These are phyloP conservation scores for Lachnellula hyalina DNA, from an alignment of 2,329 filamentous ascomycete species.

Conservation along the genomic window DNA sequence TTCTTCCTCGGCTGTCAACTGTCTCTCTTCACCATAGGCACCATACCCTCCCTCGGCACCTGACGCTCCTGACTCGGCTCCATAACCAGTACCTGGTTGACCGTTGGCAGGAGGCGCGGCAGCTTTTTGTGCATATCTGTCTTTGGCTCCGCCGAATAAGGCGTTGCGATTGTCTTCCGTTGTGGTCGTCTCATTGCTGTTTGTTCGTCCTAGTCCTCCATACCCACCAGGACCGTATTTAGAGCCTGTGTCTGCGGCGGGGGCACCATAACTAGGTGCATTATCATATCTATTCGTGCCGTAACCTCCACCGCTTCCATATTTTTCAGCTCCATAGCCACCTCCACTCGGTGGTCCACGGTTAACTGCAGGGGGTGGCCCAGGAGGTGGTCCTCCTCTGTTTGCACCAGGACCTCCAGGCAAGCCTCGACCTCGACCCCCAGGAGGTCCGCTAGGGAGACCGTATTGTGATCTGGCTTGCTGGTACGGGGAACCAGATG, in stretches of 20 bases:
- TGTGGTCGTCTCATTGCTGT: conserved; percentile 36
- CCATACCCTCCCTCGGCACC: conserved; percentile 34
- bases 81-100: conserved; percentile 25
- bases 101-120: conserved; percentile 20
- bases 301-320: conserved; percentile 47
- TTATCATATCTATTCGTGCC: conserved; percentile 49
- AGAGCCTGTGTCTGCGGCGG: conserved; percentile 30
- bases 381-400: conserved; percentile 16
- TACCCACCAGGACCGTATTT: conserved; percentile 52
- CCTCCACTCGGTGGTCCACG: conserved; percentile 27
- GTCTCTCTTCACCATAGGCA: conserved; percentile 62
- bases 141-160: conserved; percentile 47
- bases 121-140: conserved; percentile 27
- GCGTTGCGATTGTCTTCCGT: conserved; percentile 55
- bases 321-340: conserved; percentile 51
- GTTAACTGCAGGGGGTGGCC: conserved; percentile 4
- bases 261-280: conserved; percentile 24
- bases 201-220: conserved; percentile 49
- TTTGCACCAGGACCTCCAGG: conserved; percentile 34
- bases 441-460: conserved; percentile 24
- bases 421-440: conserved; percentile 32
- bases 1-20: conserved; percentile 72
- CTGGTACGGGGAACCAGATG: conserved; percentile 24
- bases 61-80: conserved; percentile 19
- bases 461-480: conserved; percentile 26